Evolutionary conservation across 441 rosid species (phyloP), one percentile per base, ranked within the genome.

Genomic region (Populus tomentosa): DNA sequence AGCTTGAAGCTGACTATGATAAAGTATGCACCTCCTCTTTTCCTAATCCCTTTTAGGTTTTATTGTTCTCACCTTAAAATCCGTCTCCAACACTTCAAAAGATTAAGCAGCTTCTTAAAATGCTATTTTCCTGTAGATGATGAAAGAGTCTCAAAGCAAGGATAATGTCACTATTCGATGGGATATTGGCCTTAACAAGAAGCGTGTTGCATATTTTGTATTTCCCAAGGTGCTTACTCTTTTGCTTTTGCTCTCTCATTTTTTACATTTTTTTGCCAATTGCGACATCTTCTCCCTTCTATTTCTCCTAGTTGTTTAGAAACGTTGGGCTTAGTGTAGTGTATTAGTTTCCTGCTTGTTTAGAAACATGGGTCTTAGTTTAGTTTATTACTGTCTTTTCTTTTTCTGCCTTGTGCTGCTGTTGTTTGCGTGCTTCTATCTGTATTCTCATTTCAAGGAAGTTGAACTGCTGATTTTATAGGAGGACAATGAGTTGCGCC

Each of bases 111-210:
- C 20, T 69, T 81, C 83, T 86, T 65, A 76, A 65, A 23, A 14
- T 74, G 64, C 77, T 24, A 21, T 70, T 78, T 77, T 66, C 2
- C 56, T 87, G 75, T 82, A 97, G 99, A 92, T 92, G 97, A 97
- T 97, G 99, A 97, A 97, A 91, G 99, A 97, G 86, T 97, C 99
- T 76, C 99, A 97, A 85, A 94, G 99, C 92, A 97, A 94, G 90
- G 99, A 93, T 85, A 97, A 88, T 81, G 89, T 93, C 75, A 91
- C 99, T 10, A 87, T 97, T 80, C 93, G 98, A 75, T 97, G 99
- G 99, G 98, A 94, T 83, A 87, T 97, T 77, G 99, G 99, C 81
- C 96, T 94, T 35, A 97, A 94, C 91, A 97, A 97, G 89, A 97
- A 97, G 83, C 92, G 97, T 0, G 80, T 97, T 85, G 97, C 98